phyloP scores from a whole-genome alignment of 202 grass and related monocot genomes.

The Panicum hallii region DNA sequence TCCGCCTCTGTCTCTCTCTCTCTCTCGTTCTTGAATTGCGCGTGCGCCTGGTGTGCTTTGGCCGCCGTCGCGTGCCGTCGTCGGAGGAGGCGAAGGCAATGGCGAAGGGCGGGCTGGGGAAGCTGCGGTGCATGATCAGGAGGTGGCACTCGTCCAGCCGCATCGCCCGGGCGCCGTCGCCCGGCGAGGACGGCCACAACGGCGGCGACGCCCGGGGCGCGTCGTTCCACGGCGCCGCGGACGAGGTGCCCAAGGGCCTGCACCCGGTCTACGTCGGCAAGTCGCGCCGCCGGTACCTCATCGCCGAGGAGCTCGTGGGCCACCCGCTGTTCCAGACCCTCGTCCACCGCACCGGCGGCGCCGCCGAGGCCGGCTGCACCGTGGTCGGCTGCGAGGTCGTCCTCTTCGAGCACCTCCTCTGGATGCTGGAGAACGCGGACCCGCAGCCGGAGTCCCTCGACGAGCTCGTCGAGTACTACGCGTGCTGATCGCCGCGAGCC shows the following conservation, averaged over 20 bases:
- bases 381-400: constrained; percentile 80
- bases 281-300: constrained; percentile 62
- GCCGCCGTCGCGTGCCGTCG: too few relatives aligned
- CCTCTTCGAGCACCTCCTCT: constrained; percentile 82
- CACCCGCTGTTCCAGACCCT: constrained; percentile 82
- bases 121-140: constrained; percentile 79
- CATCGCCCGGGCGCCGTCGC: constrained; percentile 47
- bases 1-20: not conserved
- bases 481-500: constrained; percentile 44
- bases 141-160: constrained; percentile 81
- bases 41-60: not conserved
- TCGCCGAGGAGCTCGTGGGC: constrained; percentile 59
- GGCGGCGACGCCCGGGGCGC: not conserved
- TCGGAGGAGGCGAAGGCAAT: not conserved
- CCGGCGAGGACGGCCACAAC: not conserved
- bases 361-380: not conserved
- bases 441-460: constrained; percentile 70
- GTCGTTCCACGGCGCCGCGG: constrained; percentile 64
- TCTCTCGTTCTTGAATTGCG: not conserved
- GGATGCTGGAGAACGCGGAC: constrained; percentile 88
- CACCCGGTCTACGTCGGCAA: constrained; percentile 67
- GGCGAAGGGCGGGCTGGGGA: constrained; percentile 70
- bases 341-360: constrained; percentile 54
- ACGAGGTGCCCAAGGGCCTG: constrained; percentile 62
- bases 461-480: constrained; percentile 83